Percentiles rank a stretch among this genome's conserved stretches.
These are phyloP conservation scores for Fusarium oxysporum DNA, from an alignment of 2,329 filamentous ascomycete species.

Conservation along the genomic window DNA sequence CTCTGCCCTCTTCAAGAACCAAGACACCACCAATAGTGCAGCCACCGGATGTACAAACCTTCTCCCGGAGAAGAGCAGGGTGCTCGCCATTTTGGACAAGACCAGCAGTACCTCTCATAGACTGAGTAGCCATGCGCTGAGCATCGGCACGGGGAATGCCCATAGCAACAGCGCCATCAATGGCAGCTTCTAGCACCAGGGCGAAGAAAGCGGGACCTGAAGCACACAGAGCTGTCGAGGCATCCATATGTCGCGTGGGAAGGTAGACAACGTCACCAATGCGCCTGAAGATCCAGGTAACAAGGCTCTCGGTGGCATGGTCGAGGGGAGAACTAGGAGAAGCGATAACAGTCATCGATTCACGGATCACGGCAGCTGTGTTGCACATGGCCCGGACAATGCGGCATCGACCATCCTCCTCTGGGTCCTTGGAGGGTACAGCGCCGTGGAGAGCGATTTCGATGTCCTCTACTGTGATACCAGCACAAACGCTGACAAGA, in stretches of 20 bases:
- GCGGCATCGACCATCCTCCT: constrained; percentile 64
- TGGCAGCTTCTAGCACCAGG: constrained; percentile 78
- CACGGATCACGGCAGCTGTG: constrained; percentile 80
- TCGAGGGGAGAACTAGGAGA: constrained; percentile 69
- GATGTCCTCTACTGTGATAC: constrained; percentile 77
- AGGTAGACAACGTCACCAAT: constrained; percentile 79
- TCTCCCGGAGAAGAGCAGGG: constrained; percentile 79
- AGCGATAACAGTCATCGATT: constrained; percentile 86
- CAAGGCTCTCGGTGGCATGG: constrained; percentile 64
- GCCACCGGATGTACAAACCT: constrained; percentile 81
- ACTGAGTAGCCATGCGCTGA: constrained; percentile 81
- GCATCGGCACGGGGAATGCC: constrained; percentile 79
- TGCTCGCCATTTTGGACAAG: constrained; percentile 79
- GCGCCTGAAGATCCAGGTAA: constrained; percentile 81
- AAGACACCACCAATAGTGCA: constrained; percentile 81
- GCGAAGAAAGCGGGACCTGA: constrained; percentile 82
- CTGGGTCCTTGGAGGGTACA: constrained; percentile 59
- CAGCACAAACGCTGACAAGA: constrained; percentile 83
- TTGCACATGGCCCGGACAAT: constrained; percentile 88
- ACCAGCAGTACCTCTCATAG: constrained; percentile 78
- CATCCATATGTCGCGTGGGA: constrained; percentile 76
- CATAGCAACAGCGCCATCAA: constrained; percentile 84
- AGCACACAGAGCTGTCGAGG: constrained; percentile 78
- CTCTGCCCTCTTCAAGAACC: constrained; percentile 77
- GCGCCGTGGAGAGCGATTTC: constrained; percentile 71